Evolutionary conservation across 805 yeast genomes (phyloP).

Genomic region (Ogataea salicorniae): DNA sequence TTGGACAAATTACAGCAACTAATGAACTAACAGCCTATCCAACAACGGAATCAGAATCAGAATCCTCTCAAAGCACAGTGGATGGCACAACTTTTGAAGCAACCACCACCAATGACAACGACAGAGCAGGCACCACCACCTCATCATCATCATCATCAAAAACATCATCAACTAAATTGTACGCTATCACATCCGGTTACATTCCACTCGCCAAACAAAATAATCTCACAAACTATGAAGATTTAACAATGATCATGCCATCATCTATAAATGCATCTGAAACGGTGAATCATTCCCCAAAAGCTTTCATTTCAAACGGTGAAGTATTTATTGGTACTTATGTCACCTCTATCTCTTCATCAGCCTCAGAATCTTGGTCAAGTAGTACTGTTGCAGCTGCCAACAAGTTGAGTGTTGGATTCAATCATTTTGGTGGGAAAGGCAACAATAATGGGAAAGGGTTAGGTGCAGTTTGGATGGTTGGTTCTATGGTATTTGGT

Average conservation of each 20-base stretch:
- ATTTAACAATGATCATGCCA: slow-evolving; percentile 26
- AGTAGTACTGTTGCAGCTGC: background rate
- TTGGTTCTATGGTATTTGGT: background rate
- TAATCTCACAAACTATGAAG: slow-evolving; percentile 17
- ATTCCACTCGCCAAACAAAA: slow-evolving; percentile 30
- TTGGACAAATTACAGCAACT: slow-evolving; percentile 40
- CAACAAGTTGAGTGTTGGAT: no score
- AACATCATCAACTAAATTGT: background rate
- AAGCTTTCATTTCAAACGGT: slow-evolving; percentile 26
- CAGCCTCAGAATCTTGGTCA: slow-evolving; percentile 6
- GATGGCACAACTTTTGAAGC: background rate
- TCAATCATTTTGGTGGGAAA: background rate
- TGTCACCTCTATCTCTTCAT: slow-evolving; percentile 1
- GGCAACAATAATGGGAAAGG: no score
- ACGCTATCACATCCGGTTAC: slow-evolving; percentile 23
- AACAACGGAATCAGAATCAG: background rate
- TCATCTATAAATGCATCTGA: slow-evolving; percentile 11
- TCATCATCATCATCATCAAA: no score
- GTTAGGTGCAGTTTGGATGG: background rate
- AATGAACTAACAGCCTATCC: background rate
- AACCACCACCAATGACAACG: background rate
- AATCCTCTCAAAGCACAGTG: background rate
- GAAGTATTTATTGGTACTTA: slow-evolving; percentile 22
- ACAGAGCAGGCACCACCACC: background rate
- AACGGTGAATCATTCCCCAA: slow-evolving; percentile 9